Percentiles rank a stretch among this genome's conserved stretches.
These are phyloP conservation scores for Bacterosira constricta DNA, from an alignment of 108 stramenopile genomes.

Conservation along the genomic window DNA sequence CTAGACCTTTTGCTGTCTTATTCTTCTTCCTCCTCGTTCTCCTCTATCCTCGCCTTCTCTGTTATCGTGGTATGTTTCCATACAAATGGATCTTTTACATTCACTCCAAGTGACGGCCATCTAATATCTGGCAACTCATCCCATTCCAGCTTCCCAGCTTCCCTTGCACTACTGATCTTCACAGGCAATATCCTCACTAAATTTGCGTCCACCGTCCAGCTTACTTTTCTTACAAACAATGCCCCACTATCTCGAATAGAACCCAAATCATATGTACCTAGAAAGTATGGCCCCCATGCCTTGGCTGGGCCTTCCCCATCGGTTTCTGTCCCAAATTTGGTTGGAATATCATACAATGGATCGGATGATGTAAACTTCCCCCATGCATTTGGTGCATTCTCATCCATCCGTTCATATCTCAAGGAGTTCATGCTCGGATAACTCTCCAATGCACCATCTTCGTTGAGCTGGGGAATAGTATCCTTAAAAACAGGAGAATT, in stretches of 20 bases:
- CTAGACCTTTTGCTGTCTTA: background rate
- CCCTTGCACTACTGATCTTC: constrained; percentile 1
- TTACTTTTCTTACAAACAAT: constrained; percentile 85
- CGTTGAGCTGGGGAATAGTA: constrained; percentile 61
- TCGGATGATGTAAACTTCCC: constrained; percentile 53
- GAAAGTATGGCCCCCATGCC: constrained; percentile 90
- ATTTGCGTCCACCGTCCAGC: constrained; percentile 72
- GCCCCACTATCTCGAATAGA: constrained; percentile 77
- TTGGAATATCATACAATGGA: constrained; percentile 53
- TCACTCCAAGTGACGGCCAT: constrained; percentile 66
- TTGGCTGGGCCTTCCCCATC: constrained; percentile 51
- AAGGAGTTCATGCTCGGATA: constrained; percentile 55
- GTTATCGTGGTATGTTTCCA: background rate
- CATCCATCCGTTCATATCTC: constrained; percentile 92
- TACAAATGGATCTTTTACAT: constrained; percentile 31
- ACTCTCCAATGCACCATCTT: constrained; percentile 36
- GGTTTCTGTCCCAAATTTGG: constrained; percentile 42
- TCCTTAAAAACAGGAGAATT: constrained; percentile 53
- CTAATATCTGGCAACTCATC: constrained; percentile 68
- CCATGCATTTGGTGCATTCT: constrained; percentile 80
- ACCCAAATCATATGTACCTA: constrained; percentile 85
- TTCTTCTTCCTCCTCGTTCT: constrained; percentile 24
- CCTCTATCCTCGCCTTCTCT: background rate
- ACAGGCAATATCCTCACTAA: constrained; percentile 72
- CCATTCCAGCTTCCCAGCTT: constrained; percentile 9